Base-by-base conservation (phyloP, 2,329 filamentous ascomycete species). In the Chaetomium olivaceum region DNA sequence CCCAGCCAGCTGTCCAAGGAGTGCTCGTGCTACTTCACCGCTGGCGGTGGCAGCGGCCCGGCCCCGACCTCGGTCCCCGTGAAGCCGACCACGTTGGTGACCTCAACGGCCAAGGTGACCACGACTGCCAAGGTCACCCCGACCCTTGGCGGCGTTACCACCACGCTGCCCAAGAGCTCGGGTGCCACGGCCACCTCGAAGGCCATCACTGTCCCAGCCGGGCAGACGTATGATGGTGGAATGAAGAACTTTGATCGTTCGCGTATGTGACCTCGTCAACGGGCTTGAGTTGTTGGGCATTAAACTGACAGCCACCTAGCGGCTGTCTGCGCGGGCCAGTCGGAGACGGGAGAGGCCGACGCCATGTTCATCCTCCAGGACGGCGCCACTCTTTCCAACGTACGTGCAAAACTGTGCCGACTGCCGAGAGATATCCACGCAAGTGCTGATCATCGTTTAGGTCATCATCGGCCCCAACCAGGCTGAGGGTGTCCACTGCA, bases 381-480 rank as follows among this genome's bases (percentile, higher is more conserved):
- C 19, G 65, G 65, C 12, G 65, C 65, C 14, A 67, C 61, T n/a
- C 61, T 67, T n/a, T 36, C 31, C 25, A 67, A 67, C 46, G 64
- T 63, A 33, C 19, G 61, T 58, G 4, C 19, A 4, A 9, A 29
- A 27, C 6, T n/a, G n/a, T n/a, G n/a, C n/a, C n/a, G n/a, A 27
- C 19, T 27, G 21, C 6, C 5, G 23, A 4, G 16, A 36, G 25
- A 2, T 16, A 19, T 4, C 39, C 3, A 21, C 21, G 14, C 1
- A 2, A 11, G 57, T 23, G 19, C 58, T 61, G 25, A 61, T 39
- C 3, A 7, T 9, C 0, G 12, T n/a, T 11, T 21, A 63, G 61
- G 61, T 66, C 31, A 64, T 67, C n/a, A 67, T 67, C n/a, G 65
- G 65, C 1, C 65, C 65, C 31, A 67, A 67, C 61, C 61, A 67